Base-by-base conservation (phyloP, 2,329 filamentous ascomycete species). In the Triangularia verruculosa region DNA sequence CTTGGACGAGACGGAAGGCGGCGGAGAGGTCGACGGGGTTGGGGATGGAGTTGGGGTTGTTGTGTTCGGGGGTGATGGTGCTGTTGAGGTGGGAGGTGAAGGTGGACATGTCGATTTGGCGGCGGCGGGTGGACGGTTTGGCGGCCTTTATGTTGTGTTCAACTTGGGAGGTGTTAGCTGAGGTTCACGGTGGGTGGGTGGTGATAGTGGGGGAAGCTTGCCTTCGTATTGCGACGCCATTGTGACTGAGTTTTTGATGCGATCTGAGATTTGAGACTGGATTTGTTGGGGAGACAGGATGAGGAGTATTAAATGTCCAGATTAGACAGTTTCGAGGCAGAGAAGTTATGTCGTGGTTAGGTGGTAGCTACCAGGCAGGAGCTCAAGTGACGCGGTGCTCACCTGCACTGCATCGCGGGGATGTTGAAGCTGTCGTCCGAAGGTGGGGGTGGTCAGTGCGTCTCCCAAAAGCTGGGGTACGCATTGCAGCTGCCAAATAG, bases 151-250 rank as follows among this genome's bases (percentile, higher is more conserved):
- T 85, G 73, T 84, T 85, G 78, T 89, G 86, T 74, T 89, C 86
- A 73, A 89, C 86, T 89, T 67, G 5, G 11, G 22, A 15, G 51
- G 15, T 9, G 51, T 24, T 24, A 54, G 51, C 47, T n/a, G n/a
- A n/a, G n/a, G n/a, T n/a, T n/a, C 12, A 15, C 4, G 15, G 34
- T n/a, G 13, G 34, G 11, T n/a, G 17, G 25, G n/a, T 52, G 27
- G 61, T 39, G 27, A 61, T 61, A 22, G 52, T 39, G 63, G 59
- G 63, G 39, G 56, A 30, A 28, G 61, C 62, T 65, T 73, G 82
- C 84, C 77, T 79, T 86, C 84, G 74, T 86, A 86, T 69, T 83
- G 83, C 17, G 80, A 85, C 57, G 83, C 77, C 83, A 86, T 86
- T 68, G 58, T 75, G 72, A 61, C 1, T 32, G 15, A 22, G 25